Conservation (phyloP, 2,329 filamentous ascomycete genomes). For the Camptophora hylomeconis region DNA sequence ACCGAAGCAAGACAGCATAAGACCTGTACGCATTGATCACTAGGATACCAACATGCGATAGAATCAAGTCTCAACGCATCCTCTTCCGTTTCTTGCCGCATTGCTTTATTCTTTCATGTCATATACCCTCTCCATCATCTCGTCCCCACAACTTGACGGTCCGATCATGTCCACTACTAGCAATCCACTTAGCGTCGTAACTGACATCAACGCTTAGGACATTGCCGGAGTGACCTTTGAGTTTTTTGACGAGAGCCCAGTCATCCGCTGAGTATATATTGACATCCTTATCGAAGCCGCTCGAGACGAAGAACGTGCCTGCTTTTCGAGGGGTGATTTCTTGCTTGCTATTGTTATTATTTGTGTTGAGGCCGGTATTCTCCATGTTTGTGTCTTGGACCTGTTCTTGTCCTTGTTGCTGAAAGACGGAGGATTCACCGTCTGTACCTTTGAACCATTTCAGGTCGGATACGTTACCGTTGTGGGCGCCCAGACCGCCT, state of each 20-base stretch:
- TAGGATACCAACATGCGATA: no score
- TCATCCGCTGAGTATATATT: slow-evolving; percentile 95
- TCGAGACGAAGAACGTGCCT: slow-evolving; percentile 80
- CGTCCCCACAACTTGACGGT: slow-evolving; percentile 94
- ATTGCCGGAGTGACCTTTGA: slow-evolving; percentile 83
- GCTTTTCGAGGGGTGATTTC: slow-evolving; percentile 54
- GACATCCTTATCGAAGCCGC: slow-evolving; percentile 88
- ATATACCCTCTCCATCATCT: slow-evolving; percentile 50
- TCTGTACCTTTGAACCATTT: slow-evolving; percentile 87
- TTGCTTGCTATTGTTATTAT: slow-evolving; percentile 15
- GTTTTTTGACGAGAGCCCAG: slow-evolving; percentile 76
- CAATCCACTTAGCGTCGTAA: slow-evolving; percentile 77
- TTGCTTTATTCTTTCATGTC: slow-evolving; percentile 2
- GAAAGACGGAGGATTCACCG: slow-evolving; percentile 36
- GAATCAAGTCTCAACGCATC: not conserved
- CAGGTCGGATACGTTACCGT: slow-evolving; percentile 80
- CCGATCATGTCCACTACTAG: slow-evolving; percentile 83
- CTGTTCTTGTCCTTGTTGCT: slow-evolving; percentile 5
- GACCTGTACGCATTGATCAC: no score
- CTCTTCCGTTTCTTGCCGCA: no score
- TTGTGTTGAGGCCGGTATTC: slow-evolving; percentile 11
- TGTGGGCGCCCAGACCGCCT: slow-evolving; percentile 81
- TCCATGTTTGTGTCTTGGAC: slow-evolving; percentile 4
- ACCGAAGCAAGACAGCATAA: no score
- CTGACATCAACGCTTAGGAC: slow-evolving; percentile 86